Evolutionary conservation across 345 rosid species (phyloP).

Genomic region (Hypericum perforatum): DNA sequence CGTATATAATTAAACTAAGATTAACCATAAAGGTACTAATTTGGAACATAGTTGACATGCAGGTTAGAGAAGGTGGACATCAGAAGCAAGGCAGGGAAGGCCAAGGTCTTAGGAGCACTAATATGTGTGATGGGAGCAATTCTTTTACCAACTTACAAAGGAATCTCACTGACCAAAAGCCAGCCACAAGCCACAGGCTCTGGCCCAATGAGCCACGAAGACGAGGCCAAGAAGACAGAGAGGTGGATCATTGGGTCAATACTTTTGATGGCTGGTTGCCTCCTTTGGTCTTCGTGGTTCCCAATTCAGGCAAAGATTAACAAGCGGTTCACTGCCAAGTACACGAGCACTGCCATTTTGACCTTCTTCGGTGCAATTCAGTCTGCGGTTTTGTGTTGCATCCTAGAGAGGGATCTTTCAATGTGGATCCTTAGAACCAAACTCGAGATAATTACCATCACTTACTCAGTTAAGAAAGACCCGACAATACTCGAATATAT

Average conservation of each 20-base stretch:
- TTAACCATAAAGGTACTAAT: too few species aligned
- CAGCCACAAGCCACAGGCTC: background rate
- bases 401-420: constrained; percentile 5
- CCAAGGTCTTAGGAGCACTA: constrained; percentile 17
- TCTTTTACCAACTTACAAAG: constrained; percentile 13
- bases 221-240: background rate
- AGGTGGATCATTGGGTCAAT: constrained; percentile 17
- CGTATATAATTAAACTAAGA: too few species aligned
- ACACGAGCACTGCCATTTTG: constrained; percentile 17
- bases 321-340: constrained; percentile 15
- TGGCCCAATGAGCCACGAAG: background rate
- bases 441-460: constrained; percentile 9
- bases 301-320: constrained; percentile 17
- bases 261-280: constrained; percentile 14
- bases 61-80: constrained; percentile 16
- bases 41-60: background rate
- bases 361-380: constrained; percentile 17
- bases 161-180: constrained; percentile 11
- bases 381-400: constrained; percentile 4
- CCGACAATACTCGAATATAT: background rate
- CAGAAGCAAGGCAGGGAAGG: constrained; percentile 15
- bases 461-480: constrained; percentile 11
- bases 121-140: constrained; percentile 21
- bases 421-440: constrained; percentile 18
- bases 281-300: constrained; percentile 23